A percentile compares a stretch with the other conserved stretches of the same genome.
Evolutionary conservation across 441 rosid genomes (phyloP).

Genomic region (Metrosideros polymorpha): DNA sequence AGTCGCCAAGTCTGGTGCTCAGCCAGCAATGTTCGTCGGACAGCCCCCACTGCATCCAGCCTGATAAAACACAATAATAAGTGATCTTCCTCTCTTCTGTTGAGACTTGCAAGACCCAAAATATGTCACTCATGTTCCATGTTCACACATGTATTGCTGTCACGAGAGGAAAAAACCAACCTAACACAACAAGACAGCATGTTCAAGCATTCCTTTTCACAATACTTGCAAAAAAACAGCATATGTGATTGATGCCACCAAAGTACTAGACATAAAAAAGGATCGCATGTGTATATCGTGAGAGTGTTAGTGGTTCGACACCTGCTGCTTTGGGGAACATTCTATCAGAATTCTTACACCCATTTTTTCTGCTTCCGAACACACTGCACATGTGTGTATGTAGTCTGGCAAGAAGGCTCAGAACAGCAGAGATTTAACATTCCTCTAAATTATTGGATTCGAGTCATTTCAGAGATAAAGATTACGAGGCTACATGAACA

Average conservation of each 20-base stretch:
- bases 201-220: neutral
- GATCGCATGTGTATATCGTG: neutral
- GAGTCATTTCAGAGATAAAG: neutral
- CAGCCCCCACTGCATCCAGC: slow-evolving; percentile 67
- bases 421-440: neutral
- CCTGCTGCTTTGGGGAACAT: neutral
- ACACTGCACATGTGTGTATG: neutral
- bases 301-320: neutral
- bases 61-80: slow-evolving; percentile 26
- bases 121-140: neutral
- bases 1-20: slow-evolving; percentile 55
- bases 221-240: neutral
- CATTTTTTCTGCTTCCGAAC: neutral
- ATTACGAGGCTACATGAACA: neutral
- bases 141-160: neutral
- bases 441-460: neutral
- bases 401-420: neutral
- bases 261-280: neutral
- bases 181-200: neutral
- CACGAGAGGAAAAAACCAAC: neutral
- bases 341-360: neutral
- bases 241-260: neutral
- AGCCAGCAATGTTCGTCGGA: slow-evolving; percentile 33
- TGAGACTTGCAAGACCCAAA: neutral
- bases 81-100: neutral